Evolutionary conservation across 768 basidiomycete species (phyloP).

Genomic region (Podaxis sp.): DNA sequence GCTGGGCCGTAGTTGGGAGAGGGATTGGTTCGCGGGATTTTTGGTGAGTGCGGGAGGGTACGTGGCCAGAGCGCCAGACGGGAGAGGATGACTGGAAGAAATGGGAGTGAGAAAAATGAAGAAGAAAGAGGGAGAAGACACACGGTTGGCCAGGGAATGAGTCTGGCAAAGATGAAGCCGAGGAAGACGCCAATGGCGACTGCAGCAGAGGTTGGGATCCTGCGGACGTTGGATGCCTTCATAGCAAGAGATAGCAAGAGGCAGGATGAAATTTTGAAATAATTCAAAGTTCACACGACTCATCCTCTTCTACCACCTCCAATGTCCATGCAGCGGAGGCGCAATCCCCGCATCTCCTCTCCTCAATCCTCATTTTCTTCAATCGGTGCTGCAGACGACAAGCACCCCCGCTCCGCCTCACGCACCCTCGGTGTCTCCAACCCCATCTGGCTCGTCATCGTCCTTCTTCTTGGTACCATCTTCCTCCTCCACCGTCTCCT

Average conservation of each 20-base stretch:
- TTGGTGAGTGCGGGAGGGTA: constrained; percentile 45
- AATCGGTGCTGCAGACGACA: constrained; percentile 48
- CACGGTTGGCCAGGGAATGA: constrained; percentile 43
- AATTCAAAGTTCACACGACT: constrained; percentile 13
- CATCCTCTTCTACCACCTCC: constrained; percentile 37
- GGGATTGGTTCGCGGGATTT: constrained; percentile 60
- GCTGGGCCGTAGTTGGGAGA: constrained; percentile 79
- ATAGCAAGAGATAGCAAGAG: not conserved
- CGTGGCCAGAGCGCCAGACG: constrained; percentile 51
- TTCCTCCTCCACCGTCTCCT: constrained; percentile 53
- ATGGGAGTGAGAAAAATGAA: constrained; percentile 1
- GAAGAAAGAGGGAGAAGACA: constrained; percentile 7
- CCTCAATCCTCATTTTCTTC: constrained; percentile 34
- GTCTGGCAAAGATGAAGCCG: constrained; percentile 53
- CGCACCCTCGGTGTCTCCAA: constrained; percentile 61
- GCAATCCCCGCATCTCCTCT: constrained; percentile 50
- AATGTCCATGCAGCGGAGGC: constrained; percentile 47
- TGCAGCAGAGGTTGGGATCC: constrained; percentile 51
- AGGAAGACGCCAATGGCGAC: constrained; percentile 58
- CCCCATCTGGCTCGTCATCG: constrained; percentile 63
- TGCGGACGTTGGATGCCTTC: constrained; percentile 23
- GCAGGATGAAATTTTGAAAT: not conserved
- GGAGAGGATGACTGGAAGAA: constrained; percentile 29
- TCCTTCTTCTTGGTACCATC: constrained; percentile 50
- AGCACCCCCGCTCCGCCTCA: constrained; percentile 48